Evolutionary conservation across 2,329 filamentous ascomycete genomes (phyloP), one percentile per base, ranked within the genome.

Genomic region (Cordyceps pruinosa): DNA sequence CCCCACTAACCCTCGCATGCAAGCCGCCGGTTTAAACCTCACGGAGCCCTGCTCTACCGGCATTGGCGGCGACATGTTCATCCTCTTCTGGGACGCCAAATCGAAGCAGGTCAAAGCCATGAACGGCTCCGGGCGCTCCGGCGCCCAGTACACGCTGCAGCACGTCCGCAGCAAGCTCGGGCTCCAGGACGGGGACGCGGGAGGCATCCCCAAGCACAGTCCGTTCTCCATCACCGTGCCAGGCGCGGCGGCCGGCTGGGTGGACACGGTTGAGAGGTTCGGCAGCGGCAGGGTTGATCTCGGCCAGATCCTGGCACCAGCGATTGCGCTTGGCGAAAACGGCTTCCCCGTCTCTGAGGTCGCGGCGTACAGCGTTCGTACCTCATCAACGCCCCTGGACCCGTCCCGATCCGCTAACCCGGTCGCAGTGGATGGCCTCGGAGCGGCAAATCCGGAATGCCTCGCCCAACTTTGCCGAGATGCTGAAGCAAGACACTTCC

Each of bases 61-160:
- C 41, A 97, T 99, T 59, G 94, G 94, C 58, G 94, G 94, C 61
- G 94, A 99, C 73, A 91, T 96, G 85, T 99, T 97, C 75, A 92
- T 92, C 71, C 83, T 97, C 35, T 97, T 84, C 78, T 97, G 93
- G 76, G 83, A 95, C 68, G 90, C 90, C 42, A 82, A 87, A 64
- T 89, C 86, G 0, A 88, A 88, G 68, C 88, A 88, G 61, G 87
- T 97, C 9, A 87, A 85, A 56, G 89, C 91, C 10, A 76, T 97
- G 71, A 99, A 99, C 71, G 94, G 92, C 21, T 97, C 92, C 1
- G 94, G 94, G n/a, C 85, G 94, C 28, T 84, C 90, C 4, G 85
- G 89, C 5, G 78, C 74, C 52, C 84, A 86, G 37, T 84, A 76
- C 61, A 88, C 85, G 0, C 77, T 95, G 1, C 86, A 90, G 54